Base-by-base conservation (phyloP, 2,329 filamentous ascomycete species). In the Cladosporium sp. region DNA sequence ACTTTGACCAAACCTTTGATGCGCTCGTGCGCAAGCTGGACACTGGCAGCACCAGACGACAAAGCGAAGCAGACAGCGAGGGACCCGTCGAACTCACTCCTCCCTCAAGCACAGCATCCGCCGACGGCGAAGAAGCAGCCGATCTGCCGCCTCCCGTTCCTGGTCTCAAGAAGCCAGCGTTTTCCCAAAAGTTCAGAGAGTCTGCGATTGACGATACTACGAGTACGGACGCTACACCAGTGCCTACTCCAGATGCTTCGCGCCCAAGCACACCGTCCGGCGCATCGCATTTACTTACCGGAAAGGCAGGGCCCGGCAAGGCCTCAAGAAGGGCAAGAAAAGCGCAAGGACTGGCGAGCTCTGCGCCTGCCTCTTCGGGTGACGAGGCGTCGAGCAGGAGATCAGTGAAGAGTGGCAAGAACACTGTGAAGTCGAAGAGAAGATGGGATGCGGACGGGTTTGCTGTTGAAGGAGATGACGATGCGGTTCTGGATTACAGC, bases 1-100 rank as follows among this genome's bases (percentile, higher is more conserved):
- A 81, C 43, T 98, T 98, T 65, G 89, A 94, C 64, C 79, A 85
- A 60, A 97, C 96, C 69, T 98, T 97, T 67, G 88, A 97, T 66
- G 87, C 95, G 63, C 90, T 97, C 70, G 75, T 97, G 55, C 79
- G 82, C 57, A 88, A 95, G 66, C 77, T 98, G 16, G 89, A 84
- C 63, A 79, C 69, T 33, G 63, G 63, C 18, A 62, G 57, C 49
- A 62, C 57, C n/a, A 52, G 57, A 27, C 51, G 58, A 15, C 48
- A 50, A n/a, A 62, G 57, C 49, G 59, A 60, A 38, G 52, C 54
- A 2, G 63, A 64, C 38, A 60, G 57, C 18, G 62, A 65, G 18
- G 59, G 57, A 33, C 63, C 64, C 49, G 64, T 67, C 42, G 76
- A 80, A 53, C 72, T 80, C 49, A 77, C 76, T 5, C 75, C 77